These are phyloP conservation scores for Phaffia tasmanica DNA, from an alignment of 768 basidiomycete genomes.

Conservation along the genomic window DNA sequence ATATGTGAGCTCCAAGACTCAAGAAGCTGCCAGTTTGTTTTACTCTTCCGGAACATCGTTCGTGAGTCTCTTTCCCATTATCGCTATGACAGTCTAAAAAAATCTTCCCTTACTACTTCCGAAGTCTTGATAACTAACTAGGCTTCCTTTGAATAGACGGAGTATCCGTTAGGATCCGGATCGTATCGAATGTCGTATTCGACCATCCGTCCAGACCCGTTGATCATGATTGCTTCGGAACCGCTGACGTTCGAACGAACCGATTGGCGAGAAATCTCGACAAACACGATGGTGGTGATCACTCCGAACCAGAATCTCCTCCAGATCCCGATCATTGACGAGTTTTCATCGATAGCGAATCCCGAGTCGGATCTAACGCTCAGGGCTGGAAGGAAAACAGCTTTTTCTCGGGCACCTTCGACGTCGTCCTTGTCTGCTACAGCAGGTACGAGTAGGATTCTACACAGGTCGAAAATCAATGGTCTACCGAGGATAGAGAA, in stretches of 20 bases:
- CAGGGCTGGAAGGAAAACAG: conserved; percentile 70
- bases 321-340: conserved; percentile 70
- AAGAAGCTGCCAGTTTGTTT: conserved; percentile 3
- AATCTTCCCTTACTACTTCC: conserved; percentile 46
- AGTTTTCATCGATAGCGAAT: neutral
- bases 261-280: conserved; percentile 99
- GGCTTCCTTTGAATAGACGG: neutral
- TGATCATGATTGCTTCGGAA: conserved; percentile 60
- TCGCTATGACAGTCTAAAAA: conserved; percentile 42
- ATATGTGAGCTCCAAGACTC: conserved; percentile 3
- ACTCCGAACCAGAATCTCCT: conserved; percentile 82
- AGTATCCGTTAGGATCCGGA: neutral
- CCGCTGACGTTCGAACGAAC: conserved; percentile 95
- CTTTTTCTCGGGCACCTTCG: no score
- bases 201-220: conserved; percentile 19
- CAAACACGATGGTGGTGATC: conserved; percentile 88
- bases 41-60: conserved; percentile 14
- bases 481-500: no score
- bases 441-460: no score
- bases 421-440: no score
- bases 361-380: neutral
- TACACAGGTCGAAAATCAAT: no score
- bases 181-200: conserved; percentile 11
- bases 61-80: neutral
- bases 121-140: neutral